Evolutionary conservation across 192 early-diverging fungal species (phyloP).

Genomic region (Fimicolochytrium jonesii): DNA sequence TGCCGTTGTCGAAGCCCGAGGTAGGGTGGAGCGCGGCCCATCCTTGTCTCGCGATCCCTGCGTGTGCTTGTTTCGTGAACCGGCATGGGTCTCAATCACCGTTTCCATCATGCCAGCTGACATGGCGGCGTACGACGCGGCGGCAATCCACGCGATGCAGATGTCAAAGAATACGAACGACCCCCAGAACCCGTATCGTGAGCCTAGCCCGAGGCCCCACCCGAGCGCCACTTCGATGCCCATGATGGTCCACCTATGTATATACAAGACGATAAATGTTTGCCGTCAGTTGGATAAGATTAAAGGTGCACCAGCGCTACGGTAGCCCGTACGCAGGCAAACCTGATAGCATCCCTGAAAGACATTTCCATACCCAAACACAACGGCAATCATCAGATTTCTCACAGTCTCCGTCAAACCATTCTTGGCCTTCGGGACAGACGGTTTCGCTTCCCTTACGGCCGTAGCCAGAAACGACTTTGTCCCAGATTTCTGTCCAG

Average conservation of each 20-base stretch:
- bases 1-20: too few species aligned
- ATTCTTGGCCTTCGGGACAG: too few species aligned
- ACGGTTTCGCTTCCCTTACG: background rate
- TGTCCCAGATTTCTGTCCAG: background rate
- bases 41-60: too few species aligned
- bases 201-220: background rate
- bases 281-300: background rate
- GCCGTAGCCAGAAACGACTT: background rate
- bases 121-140: slow-evolving; percentile 7
- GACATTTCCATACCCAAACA: background rate
- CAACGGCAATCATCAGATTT: slow-evolving; percentile 11
- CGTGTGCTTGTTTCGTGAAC: background rate
- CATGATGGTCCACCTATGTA: background rate
- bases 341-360: background rate
- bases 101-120: slow-evolving; percentile 15
- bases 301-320: background rate
- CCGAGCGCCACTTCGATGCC: background rate
- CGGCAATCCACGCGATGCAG: slow-evolving; percentile 2
- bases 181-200: slow-evolving; percentile 2
- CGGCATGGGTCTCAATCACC: background rate
- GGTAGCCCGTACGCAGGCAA: too few species aligned
- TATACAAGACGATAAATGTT: background rate
- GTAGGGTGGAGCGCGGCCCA: too few species aligned
- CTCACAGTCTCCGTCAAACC: slow-evolving; percentile 1
- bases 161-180: background rate